A percentile compares a stretch with the other conserved stretches of the same genome.
Evolutionary conservation across 352 stramenopile species (phyloP).

Genomic region (Globisporangium splendens): DNA sequence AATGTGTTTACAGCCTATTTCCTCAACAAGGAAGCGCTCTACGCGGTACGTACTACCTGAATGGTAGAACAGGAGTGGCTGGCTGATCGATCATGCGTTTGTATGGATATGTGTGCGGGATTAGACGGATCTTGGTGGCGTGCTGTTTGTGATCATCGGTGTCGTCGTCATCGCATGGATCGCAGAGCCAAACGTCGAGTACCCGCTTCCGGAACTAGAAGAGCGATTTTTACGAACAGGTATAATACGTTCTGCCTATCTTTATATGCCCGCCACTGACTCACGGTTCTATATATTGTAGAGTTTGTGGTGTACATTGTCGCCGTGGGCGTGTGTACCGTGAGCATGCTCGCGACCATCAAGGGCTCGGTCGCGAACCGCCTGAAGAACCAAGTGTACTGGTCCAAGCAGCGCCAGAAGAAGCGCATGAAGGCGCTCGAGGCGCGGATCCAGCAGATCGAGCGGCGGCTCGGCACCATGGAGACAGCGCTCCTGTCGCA

Average conservation of each 20-base stretch:
- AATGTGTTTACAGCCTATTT: slow-evolving; percentile 88
- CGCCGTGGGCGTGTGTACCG: slow-evolving; percentile 59
- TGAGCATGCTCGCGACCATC: slow-evolving; percentile 87
- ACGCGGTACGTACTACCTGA: slow-evolving; percentile 28
- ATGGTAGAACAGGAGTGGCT: not conserved
- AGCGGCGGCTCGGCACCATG: slow-evolving; percentile 62
- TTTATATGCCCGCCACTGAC: not conserved
- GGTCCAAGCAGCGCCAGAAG: slow-evolving; percentile 78
- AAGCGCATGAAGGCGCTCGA: slow-evolving; percentile 78
- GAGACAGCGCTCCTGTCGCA: slow-evolving; percentile 50
- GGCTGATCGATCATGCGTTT: not conserved
- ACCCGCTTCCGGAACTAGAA: slow-evolving; percentile 81
- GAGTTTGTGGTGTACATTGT: slow-evolving; percentile 81
- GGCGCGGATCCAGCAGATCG: slow-evolving; percentile 58
- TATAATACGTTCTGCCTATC: slow-evolving; percentile 13
- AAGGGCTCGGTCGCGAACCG: slow-evolving; percentile 82
- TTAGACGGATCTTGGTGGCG: slow-evolving; percentile 76
- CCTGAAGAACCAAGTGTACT: slow-evolving; percentile 83
- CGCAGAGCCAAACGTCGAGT: slow-evolving; percentile 81
- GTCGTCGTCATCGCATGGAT: slow-evolving; percentile 88
- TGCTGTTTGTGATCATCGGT: slow-evolving; percentile 83
- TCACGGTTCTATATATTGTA: slow-evolving; percentile 8
- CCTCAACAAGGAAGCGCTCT: slow-evolving; percentile 77
- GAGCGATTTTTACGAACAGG: slow-evolving; percentile 73
- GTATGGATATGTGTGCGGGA: not conserved